Base-by-base conservation (phyloP, 768 basidiomycete species). In the Tulasnella sp. region DNA sequence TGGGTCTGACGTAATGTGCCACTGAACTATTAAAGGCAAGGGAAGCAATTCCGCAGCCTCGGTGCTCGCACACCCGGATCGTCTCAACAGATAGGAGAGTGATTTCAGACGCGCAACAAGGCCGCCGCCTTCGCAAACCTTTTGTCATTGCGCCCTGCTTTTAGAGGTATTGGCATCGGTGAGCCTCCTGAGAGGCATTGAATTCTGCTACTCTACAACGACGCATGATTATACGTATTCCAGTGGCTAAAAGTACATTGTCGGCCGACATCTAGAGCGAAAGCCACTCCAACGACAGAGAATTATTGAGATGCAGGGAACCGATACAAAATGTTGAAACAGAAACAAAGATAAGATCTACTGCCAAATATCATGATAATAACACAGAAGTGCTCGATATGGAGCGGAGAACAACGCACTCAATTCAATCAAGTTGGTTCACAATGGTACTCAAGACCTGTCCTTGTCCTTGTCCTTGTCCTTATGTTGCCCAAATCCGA, bases 21-120 rank as follows among this genome's bases (percentile, higher is more conserved):
- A 21, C 32, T 30, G 58, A 24, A 9, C 19, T 30, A n/a, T 27
- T 30, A 26, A 19, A 42, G 50, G 58, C 58, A 51, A 59, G 58
- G 58, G 58, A 59, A 59, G 58, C 42, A 51, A 59, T 59, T 59
- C 58, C 58, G 58, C 58, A 59, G 58, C 48, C 50, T 38, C 48
- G 21, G 23, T 24, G 17, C 30, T 49, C 42, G 34, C 34, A 38
- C 58, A 38, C 58, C 58, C 34, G 42, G 43, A 41, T 59, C 48
- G 58, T 59, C 58, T 59, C 58, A 59, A 59, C 58, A 59, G 58
- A 59, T 59, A 59, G 58, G 58, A 59, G 58, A 59, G 58, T 59
- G 58, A 59, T 59, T 59, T 59, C 58, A 59, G 58, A 38, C 58
- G 58, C 47, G 58, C 50, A 43, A 47, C 21, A 24, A 29, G 47